These are phyloP conservation scores for Tetragonia tetragonoides DNA, from an alignment of 148 eudicot genomes.

Conservation along the genomic window DNA sequence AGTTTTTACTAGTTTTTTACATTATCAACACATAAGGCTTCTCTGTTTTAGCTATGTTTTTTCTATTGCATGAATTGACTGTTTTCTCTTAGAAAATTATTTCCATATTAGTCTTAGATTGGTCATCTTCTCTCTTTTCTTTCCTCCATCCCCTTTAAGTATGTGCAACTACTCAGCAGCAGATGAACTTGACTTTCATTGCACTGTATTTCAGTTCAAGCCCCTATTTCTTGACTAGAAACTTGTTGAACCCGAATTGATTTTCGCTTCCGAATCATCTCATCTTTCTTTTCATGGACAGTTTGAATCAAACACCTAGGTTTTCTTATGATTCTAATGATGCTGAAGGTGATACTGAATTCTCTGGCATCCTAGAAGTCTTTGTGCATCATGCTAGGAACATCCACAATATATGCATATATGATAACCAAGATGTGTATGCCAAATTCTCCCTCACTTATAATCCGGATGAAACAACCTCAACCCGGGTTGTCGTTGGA, in stretches of 20 bases:
- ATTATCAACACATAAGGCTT: neutral
- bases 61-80: neutral
- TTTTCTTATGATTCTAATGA: constrained; percentile 39
- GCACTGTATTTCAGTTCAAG: neutral
- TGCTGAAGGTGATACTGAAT: constrained; percentile 31
- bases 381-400: constrained; percentile 77
- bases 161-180: neutral
- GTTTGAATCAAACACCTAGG: constrained; percentile 37
- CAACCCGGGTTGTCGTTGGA: constrained; percentile 52
- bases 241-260: neutral
- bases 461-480: constrained; percentile 61
- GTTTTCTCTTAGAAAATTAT: neutral
- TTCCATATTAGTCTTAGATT: neutral
- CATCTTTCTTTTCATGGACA: constrained; percentile 30
- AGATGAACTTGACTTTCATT: constrained; percentile 9
- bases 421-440: constrained; percentile 78
- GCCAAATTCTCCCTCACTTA: constrained; percentile 85
- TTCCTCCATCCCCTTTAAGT: neutral
- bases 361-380: constrained; percentile 56
- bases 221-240: neutral
- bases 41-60: neutral
- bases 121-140: neutral
- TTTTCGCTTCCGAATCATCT: neutral
- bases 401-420: constrained; percentile 84
- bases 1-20: neutral